Evolutionary conservation across 768 basidiomycete species (phyloP).

Genomic region (Podaxis carcinomalis): DNA sequence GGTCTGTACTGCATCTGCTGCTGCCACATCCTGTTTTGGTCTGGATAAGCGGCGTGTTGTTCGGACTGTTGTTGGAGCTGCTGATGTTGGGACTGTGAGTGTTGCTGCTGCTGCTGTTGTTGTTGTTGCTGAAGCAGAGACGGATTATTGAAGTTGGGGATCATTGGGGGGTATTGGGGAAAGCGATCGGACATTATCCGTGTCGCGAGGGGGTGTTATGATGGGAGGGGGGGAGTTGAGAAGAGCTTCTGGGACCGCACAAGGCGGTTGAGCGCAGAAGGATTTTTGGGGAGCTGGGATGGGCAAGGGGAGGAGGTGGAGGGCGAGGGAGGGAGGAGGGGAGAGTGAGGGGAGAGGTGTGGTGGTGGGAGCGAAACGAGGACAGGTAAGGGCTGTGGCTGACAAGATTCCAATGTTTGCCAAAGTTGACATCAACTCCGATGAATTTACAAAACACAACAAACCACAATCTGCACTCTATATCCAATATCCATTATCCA

Average conservation of each 20-base stretch:
- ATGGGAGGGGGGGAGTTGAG: slow-evolving; percentile 23
- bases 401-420: slow-evolving; percentile 41
- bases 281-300: slow-evolving; percentile 13
- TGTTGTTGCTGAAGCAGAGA: slow-evolving; percentile 40
- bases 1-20: slow-evolving; percentile 48
- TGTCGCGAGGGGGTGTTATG: slow-evolving; percentile 14
- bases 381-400: slow-evolving; percentile 41
- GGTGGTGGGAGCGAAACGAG: slow-evolving; percentile 57
- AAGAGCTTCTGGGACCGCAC: slow-evolving; percentile 22
- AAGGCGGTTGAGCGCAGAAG: slow-evolving; percentile 18
- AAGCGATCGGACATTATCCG: slow-evolving; percentile 62
- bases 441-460: slow-evolving; percentile 9
- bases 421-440: slow-evolving; percentile 31
- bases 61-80: slow-evolving; percentile 33
- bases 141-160: slow-evolving; percentile 39
- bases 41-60: slow-evolving; percentile 41
- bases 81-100: slow-evolving; percentile 35
- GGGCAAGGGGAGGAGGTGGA: slow-evolving; percentile 21
- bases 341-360: slow-evolving; percentile 27
- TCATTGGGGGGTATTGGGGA: slow-evolving; percentile 53
- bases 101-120: slow-evolving; percentile 38
- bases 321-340: slow-evolving; percentile 18
- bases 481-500: background rate
- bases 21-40: slow-evolving; percentile 55
- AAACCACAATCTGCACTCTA: background rate